Evolutionary conservation across 2,329 filamentous ascomycete genomes (phyloP).

Genomic region (Exophiala sp.): DNA sequence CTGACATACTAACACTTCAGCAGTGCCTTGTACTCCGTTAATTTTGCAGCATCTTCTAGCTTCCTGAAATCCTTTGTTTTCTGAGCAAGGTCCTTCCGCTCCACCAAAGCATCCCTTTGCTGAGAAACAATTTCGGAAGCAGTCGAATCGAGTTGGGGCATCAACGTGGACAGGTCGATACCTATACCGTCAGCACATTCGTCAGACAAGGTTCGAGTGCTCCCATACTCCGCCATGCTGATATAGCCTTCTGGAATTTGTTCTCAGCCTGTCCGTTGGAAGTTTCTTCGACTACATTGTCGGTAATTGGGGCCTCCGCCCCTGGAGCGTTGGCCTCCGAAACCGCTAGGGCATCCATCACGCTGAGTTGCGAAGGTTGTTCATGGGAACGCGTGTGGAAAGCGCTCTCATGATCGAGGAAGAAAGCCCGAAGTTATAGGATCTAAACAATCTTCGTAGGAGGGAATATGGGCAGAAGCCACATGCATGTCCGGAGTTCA

Average conservation of each 20-base stretch:
- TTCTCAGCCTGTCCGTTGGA: conserved; percentile 62
- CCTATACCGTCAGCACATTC: conserved; percentile 49
- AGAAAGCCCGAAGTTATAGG: too few species aligned
- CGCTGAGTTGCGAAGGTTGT: conserved; percentile 1
- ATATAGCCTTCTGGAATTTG: conserved; percentile 95
- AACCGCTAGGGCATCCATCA: conserved; percentile 44
- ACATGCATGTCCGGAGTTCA: neutral
- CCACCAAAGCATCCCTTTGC: conserved; percentile 91
- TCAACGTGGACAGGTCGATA: conserved; percentile 79
- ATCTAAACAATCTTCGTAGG: too few species aligned
- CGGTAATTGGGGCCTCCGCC: conserved; percentile 29
- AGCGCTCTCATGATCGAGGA: too few species aligned
- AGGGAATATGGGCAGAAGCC: neutral
- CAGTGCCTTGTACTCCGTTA: conserved; percentile 82
- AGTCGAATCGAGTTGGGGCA: conserved; percentile 82
- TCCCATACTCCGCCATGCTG: conserved; percentile 81
- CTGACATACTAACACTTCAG: conserved; percentile 63
- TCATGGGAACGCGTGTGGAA: neutral
- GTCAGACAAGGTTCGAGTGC: neutral
- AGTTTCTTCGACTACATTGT: conserved; percentile 29
- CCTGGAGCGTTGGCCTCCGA: conserved; percentile 39
- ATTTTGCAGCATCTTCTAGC: conserved; percentile 80
- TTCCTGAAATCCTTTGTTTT: conserved; percentile 99
- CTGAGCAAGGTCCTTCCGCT: conserved; percentile 95
- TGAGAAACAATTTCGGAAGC: conserved; percentile 93